phyloP scores from a whole-genome alignment of 1,284 basidiomycete genomes.

The Apiotrichum sp. region DNA sequence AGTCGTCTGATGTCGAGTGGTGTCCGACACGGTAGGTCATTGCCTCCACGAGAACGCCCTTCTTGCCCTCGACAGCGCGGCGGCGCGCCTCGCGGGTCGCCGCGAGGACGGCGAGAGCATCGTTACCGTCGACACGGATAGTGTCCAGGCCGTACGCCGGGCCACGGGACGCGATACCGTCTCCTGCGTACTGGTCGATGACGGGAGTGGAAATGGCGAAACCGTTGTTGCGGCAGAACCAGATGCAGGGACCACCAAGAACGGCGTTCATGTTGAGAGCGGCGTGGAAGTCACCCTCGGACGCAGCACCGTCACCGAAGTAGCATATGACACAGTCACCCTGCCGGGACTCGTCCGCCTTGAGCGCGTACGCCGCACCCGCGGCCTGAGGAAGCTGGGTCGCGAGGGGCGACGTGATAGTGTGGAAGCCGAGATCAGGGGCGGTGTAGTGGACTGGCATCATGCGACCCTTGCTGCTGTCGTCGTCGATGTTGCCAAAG shows the following conservation, averaged over 20 bases:
- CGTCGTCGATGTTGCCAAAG: slow-evolving; percentile 76
- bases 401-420: slow-evolving; percentile 87
- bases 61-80: slow-evolving; percentile 68
- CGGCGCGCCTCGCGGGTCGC: slow-evolving; percentile 72
- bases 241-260: slow-evolving; percentile 46
- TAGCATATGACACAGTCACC: slow-evolving; percentile 79
- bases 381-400: slow-evolving; percentile 96
- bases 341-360: slow-evolving; percentile 66
- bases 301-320: slow-evolving; percentile 67
- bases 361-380: slow-evolving; percentile 83
- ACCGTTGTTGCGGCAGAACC: slow-evolving; percentile 48
- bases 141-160: slow-evolving; percentile 92
- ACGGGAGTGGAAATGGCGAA: slow-evolving; percentile 93
- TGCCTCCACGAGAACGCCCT: slow-evolving; percentile 82
- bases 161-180: slow-evolving; percentile 86
- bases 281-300: slow-evolving; percentile 55
- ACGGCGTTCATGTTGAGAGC: slow-evolving; percentile 52
- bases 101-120: slow-evolving; percentile 77
- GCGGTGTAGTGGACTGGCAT: slow-evolving; percentile 92
- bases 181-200: slow-evolving; percentile 81
- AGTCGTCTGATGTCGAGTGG: slow-evolving; percentile 91
- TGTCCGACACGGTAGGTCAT: slow-evolving; percentile 94
- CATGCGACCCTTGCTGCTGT: slow-evolving; percentile 75
- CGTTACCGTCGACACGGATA: slow-evolving; percentile 88
- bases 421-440: slow-evolving; percentile 77